Evolutionary conservation across 2,329 filamentous ascomycete species (phyloP), one percentile per base, ranked within the genome.

Genomic region (Hymenoscyphus linearis): DNA sequence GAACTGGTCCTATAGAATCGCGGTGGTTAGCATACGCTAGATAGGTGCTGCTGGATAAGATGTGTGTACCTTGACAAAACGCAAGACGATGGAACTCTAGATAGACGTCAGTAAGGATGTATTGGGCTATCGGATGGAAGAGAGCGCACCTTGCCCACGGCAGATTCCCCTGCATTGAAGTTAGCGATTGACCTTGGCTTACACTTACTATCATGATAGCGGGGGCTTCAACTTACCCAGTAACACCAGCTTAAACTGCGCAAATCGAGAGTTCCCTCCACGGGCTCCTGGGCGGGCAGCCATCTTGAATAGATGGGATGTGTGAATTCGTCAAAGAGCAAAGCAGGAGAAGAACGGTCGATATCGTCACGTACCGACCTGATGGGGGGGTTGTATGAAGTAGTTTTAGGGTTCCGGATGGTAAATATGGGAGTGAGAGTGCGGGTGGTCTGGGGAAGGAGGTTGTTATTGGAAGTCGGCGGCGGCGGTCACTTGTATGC

Each of bases 221-320:
- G 59, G 62, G 60, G 57, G 57, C 58, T 47, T 59, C 22, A 61
- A 74, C 88, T 69, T 85, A 98, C 95, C 95, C 67, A 99, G 84
- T 74, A 99, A 82, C 68, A 99, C 95, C 71, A 99, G 85, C 84
- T 99, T 99, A 81, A 99, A 99, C 83, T 99, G 95, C 72, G 95
- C 93, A 78, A 99, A 98, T 73, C 93, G 88, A 78, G 90, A 85
- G 86, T 87, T 85, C 82, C 82, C 78, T 74, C 82, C 83, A 71
- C 84, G 83, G 70, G 81, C 78, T 71, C 82, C 83, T 69, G 82
- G 79, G 71, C 92, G 87, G 76, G 90, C 85, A 78, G 93, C 90
- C 93, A 98, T 98, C 35, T 71, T 81, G 74, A 67, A 65, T 47
- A 14, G 55, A 63, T 22, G 31, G 31, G 31, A 31, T 31, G 31